These are phyloP conservation scores for Termitomyces titanicus DNA, from an alignment of 768 basidiomycete species.

Conservation along the genomic window DNA sequence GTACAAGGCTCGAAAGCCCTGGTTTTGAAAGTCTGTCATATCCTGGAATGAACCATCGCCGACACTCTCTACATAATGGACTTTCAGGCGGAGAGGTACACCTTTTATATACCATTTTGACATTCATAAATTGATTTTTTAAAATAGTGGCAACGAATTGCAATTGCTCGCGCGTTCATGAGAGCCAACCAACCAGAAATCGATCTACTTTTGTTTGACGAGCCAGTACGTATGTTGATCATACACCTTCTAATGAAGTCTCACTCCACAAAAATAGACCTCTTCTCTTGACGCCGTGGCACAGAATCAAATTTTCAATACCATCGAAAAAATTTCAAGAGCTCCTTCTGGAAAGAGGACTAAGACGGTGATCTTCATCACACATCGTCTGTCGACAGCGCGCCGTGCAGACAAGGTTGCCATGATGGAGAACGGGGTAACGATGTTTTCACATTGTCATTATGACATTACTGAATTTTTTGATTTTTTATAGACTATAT, in stretches of 20 bases:
- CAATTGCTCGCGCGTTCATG: constrained; percentile 86
- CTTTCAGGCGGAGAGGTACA: constrained; percentile 83
- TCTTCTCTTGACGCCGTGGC: constrained; percentile 79
- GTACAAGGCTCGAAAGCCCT: constrained; percentile 65
- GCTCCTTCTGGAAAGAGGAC: constrained; percentile 51
- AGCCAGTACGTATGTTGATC: constrained; percentile 52
- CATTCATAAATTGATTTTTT: neutral
- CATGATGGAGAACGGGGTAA: constrained; percentile 77
- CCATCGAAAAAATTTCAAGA: constrained; percentile 62
- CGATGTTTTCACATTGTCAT: constrained; percentile 10
- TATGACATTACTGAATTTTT: constrained; percentile 8
- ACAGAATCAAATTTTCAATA: constrained; percentile 76
- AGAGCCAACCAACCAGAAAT: constrained; percentile 70
- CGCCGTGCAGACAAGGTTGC: constrained; percentile 83
- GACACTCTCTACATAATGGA: constrained; percentile 49
- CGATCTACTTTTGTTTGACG: constrained; percentile 81
- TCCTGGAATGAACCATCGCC: constrained; percentile 30
- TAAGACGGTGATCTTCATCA: constrained; percentile 81
- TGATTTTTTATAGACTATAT: constrained; percentile 49
- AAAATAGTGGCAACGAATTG: constrained; percentile 80
- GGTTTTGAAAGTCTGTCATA: constrained; percentile 54
- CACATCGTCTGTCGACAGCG: constrained; percentile 77
- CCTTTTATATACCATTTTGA: neutral
- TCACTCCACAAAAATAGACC: constrained; percentile 43
- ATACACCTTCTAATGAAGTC: constrained; percentile 1